phyloP scores from a whole-genome alignment of 495 filamentous ascomycete genomes.

The Neurospora terricola region DNA sequence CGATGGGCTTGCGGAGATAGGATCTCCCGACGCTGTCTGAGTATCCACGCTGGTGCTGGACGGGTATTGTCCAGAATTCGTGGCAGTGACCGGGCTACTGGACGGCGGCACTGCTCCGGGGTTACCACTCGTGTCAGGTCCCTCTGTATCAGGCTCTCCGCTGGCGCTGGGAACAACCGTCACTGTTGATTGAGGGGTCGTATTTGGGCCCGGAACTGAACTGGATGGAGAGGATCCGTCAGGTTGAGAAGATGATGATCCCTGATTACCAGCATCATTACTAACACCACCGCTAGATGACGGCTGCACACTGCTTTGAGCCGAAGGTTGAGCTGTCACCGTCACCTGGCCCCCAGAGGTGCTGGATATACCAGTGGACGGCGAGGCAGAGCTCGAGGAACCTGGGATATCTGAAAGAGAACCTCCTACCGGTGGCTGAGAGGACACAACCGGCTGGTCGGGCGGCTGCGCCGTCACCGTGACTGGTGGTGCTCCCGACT shows the following conservation, averaged over 20 bases:
- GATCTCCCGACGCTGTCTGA: not conserved
- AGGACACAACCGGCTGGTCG: not conserved
- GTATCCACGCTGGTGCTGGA: not conserved
- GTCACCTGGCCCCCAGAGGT: not conserved
- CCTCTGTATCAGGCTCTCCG: not conserved
- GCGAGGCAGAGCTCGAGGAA: not conserved
- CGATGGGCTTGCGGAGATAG: not conserved
- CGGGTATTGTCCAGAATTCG: not conserved
- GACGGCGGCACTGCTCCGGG: not conserved
- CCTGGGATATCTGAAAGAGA: not conserved
- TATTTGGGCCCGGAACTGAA: not conserved
- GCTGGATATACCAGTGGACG: not conserved
- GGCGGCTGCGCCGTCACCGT: constrained; percentile 1
- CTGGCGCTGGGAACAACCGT: not conserved
- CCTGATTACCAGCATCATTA: not conserved
- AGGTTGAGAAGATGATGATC: not conserved
- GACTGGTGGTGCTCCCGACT: not conserved
- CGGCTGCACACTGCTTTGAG: not conserved
- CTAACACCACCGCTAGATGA: not conserved
- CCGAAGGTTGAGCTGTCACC: not conserved
- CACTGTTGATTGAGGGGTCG: not conserved
- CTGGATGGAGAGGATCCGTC: not conserved
- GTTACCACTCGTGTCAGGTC: not conserved
- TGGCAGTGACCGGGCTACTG: not conserved
- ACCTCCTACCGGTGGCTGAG: not conserved